These are phyloP conservation scores for Vanrija humicola DNA, from an alignment of 1,284 basidiomycete genomes.

Conservation along the genomic window DNA sequence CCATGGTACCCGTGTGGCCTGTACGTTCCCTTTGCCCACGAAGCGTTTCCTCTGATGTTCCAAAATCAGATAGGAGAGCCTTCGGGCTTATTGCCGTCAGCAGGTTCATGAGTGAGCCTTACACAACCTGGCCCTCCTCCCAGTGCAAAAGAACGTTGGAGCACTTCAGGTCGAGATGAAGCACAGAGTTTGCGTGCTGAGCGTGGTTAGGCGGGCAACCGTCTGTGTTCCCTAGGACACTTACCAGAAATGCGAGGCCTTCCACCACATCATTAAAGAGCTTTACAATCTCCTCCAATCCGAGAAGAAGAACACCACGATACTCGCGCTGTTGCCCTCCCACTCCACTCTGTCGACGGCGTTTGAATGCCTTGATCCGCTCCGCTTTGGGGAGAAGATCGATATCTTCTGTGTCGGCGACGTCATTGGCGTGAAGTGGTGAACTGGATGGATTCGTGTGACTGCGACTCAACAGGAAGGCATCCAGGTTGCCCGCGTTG, in stretches of 20 bases:
- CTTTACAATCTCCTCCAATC: constrained; percentile 71
- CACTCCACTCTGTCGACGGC: constrained; percentile 37
- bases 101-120: constrained; percentile 2
- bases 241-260: constrained; percentile 73
- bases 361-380: constrained; percentile 56
- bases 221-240: constrained; percentile 26
- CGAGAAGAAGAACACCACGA: constrained; percentile 70
- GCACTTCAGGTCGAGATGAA: constrained; percentile 89
- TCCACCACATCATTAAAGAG: constrained; percentile 73
- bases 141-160: constrained; percentile 88
- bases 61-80: constrained; percentile 90
- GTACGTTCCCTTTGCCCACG: constrained; percentile 63
- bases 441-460: constrained; percentile 9
- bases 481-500: constrained; percentile 75
- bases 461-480: constrained; percentile 69
- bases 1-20: constrained; percentile 89
- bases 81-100: constrained; percentile 42
- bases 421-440: constrained; percentile 20
- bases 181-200: constrained; percentile 75
- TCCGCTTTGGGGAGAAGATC: constrained; percentile 57
- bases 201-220: background rate
- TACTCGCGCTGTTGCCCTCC: constrained; percentile 24
- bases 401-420: constrained; percentile 48
- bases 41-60: constrained; percentile 85
- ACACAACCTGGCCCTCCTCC: constrained; percentile 78